Evolutionary conservation across 306 rosid species (phyloP), one percentile per base, ranked within the genome.

Genomic region (Cajanus cajan): DNA sequence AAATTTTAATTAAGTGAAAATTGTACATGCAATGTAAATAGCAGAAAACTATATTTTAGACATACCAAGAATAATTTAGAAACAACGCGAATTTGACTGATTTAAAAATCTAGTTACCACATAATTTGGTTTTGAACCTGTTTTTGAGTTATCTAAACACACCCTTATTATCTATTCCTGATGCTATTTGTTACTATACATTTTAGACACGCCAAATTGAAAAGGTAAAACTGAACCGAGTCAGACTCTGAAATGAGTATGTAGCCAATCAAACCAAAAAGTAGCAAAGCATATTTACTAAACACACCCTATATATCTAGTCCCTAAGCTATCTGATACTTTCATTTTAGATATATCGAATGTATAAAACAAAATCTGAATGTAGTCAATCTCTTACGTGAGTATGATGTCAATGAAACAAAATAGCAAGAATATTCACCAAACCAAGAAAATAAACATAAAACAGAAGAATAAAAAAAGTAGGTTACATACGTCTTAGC

Each of bases 401-500:
- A 43, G 37, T 48, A 45, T 25, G 31, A 59, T 44, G 55, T 8
- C 24, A 69, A 13, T 14, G 43, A 45, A 83, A 58, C 31, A 71
- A 33, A 48, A 28, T n/a, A 31, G 34, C 40, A 79, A 66, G n/a
- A 73, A 61, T 22, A 39, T 50, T 51, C 71, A 74, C 10, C 48
- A 58, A 74, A 76, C 54, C 37, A 52, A 68, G 76, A 79, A 77
- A 80, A 19, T 11, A 51, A 54, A 24, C 14, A 81, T n/a, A 50
- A 6, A 52, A 18, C 18, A 16, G 57, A 45, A 68, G 69, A 78
- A 50, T 73, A 28, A 71, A 78, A 16, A 71, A 68, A 73, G 41
- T 44, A 54, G 33, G 48, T 40, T 77, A 63, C 97, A 59, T 85
- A 92, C 96, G 7, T 82, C 84, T 89, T 92, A 21, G 93, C 86